These are phyloP conservation scores for Lithospermum erythrorhizon DNA, from an alignment of 257 asterid species.

Conservation along the genomic window DNA sequence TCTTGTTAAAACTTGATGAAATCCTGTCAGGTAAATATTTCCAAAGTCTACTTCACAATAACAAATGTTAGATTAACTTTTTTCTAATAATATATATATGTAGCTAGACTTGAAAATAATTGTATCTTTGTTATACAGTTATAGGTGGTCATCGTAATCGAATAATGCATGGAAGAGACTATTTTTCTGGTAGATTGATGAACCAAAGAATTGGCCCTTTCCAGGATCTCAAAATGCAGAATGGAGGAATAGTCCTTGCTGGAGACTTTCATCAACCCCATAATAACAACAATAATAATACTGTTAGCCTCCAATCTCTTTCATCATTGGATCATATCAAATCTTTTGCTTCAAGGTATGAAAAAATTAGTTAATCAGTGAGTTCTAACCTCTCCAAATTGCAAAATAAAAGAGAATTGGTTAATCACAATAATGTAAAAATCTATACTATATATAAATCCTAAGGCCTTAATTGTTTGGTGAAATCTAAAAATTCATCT, in stretches of 20 bases:
- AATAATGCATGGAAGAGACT: conserved; percentile 34
- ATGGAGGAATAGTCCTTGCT: conserved; percentile 44
- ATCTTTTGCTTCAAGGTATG: conserved; percentile 31
- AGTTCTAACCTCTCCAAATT: too few relatives aligned
- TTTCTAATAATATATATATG: too few relatives aligned
- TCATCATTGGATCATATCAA: conserved; percentile 17
- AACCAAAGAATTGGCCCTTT: conserved; percentile 34
- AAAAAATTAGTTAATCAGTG: too few relatives aligned
- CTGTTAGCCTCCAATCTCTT: conserved; percentile 11
- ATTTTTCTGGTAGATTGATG: conserved; percentile 16
- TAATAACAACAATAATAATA: not conserved
- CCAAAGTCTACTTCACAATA: too few relatives aligned
- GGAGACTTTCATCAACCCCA: conserved; percentile 9
- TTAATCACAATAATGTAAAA: too few relatives aligned
- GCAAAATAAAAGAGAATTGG: too few relatives aligned
- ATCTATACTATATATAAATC: too few relatives aligned
- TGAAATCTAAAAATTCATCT: too few relatives aligned
- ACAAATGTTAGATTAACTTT: too few relatives aligned
- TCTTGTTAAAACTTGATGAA: conserved; percentile 90
- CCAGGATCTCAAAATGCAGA: conserved; percentile 44
- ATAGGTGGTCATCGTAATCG: conserved; percentile 42
- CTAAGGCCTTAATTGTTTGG: too few relatives aligned
- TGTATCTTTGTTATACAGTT: conserved; percentile 27
- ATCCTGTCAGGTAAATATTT: conserved; percentile 56
- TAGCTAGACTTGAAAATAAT: too few relatives aligned